phyloP scores from a whole-genome alignment of 345 rosid species.

The Gossypium bickii region DNA sequence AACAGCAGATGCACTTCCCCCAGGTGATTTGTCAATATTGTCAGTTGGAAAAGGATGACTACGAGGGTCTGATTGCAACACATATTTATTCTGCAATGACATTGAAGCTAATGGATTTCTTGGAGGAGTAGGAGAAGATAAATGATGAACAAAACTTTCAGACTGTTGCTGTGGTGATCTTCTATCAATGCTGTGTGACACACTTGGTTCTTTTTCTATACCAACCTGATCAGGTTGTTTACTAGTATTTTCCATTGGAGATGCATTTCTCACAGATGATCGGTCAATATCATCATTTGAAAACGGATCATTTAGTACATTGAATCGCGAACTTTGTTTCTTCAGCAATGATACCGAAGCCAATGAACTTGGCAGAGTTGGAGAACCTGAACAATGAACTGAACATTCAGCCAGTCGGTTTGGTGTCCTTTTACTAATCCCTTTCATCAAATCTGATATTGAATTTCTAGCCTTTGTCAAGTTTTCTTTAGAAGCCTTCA shows the following conservation, averaged over 20 bases:
- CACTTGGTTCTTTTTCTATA: constrained; percentile 26
- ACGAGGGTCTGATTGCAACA: constrained; percentile 25
- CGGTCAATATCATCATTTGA: constrained; percentile 35
- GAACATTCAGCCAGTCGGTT: constrained; percentile 27
- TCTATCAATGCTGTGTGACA: constrained; percentile 10
- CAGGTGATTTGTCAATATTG: constrained; percentile 30
- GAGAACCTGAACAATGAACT: constrained; percentile 30
- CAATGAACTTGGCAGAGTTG: constrained; percentile 43
- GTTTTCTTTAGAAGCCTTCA: constrained; percentile 38
- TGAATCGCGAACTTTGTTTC: constrained; percentile 28
- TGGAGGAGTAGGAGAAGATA: constrained; percentile 45
- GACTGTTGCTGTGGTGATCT: constrained; percentile 15
- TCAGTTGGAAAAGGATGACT: constrained; percentile 47
- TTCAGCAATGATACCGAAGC: constrained; percentile 38
- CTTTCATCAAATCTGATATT: constrained; percentile 40
- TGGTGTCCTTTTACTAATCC: constrained; percentile 25
- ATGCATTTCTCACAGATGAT: constrained; percentile 26
- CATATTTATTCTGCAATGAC: constrained; percentile 30
- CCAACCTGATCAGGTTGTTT: constrained; percentile 34
- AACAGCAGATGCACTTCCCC: constrained; percentile 23
- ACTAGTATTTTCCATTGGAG: constrained; percentile 12
- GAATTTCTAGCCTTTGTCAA: constrained; percentile 40
- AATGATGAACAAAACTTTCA: constrained; percentile 23
- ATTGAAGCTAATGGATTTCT: constrained; percentile 45
- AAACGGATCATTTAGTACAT: constrained; percentile 41